Base-by-base conservation (phyloP, 495 filamentous ascomycete species). In the Jackrogersella minutella region DNA sequence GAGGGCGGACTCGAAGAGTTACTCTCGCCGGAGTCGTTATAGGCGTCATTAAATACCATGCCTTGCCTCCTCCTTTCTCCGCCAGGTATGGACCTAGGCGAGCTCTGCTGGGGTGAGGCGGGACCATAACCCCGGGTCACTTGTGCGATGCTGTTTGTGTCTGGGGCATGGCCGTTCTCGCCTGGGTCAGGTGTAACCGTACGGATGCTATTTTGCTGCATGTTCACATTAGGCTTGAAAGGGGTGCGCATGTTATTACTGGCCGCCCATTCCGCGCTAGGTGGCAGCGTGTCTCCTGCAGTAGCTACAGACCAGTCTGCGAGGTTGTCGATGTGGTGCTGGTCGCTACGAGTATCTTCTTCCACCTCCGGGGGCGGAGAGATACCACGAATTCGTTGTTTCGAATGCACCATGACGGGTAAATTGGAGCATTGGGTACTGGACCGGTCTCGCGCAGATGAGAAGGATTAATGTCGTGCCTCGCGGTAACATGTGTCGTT, bases 141-240 rank as follows among this genome's bases (percentile, higher is more conserved):
- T 41, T 73, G 74, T 70, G 71, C 41, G 19, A 70, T 70, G 37
- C 40, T 60, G 33, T 39, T 66, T 58, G 64, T 64, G 49, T 77
- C 73, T 11, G 56, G 37, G 50, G 51, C 50, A 24, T 68, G 59
- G 64, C 67, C 61, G 37, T 72, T 74, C 36, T 81, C 74, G 30
- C 74, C 58, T 37, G 70, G 77, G 36, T 88, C 86, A 54, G 85
- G 84, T 61, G 85, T 85, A 57, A 85, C 82, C 11, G 81, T 74
- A 39, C 85, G 80, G 47, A 85, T 80, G 2, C 79, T 83, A 53
- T 44, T 71, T 54, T 73, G 66, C 64, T 64, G 58, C 37, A 57
- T 53, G n/a, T 61, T 57, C 37, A 65, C 66, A 39, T 73, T 63
- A 54, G 71, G 21, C 49, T 44, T 56, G 49, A 58, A 55, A 64